Evolutionary conservation across 208 protist genomes (phyloP).

Genomic region (Sergeia podlipaevii): DNA sequence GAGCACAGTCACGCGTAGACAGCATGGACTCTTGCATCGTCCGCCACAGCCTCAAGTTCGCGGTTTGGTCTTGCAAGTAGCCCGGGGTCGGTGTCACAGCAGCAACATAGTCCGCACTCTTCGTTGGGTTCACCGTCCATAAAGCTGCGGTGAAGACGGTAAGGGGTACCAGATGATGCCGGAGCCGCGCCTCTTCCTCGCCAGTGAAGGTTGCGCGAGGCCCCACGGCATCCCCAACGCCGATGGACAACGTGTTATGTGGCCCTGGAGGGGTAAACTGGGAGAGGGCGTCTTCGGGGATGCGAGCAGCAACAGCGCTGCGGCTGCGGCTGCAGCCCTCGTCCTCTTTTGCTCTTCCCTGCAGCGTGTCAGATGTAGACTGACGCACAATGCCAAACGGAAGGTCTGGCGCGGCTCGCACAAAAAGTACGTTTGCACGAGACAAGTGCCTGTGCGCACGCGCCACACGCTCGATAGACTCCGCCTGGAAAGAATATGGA

Average conservation of each 20-base stretch:
- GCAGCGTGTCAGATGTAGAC: no score
- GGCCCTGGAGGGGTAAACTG: constrained; percentile 5
- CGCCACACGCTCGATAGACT: constrained; percentile 53
- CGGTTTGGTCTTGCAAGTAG: constrained; percentile 4
- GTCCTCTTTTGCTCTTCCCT: no score
- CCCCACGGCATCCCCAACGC: constrained; percentile 33
- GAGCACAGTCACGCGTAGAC: constrained; percentile 69
- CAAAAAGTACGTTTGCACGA: constrained; percentile 43
- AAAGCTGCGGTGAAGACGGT: constrained; percentile 54
- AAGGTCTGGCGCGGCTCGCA: constrained; percentile 26
- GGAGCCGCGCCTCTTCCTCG: constrained; percentile 20
- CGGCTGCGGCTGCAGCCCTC: constrained; percentile 2
- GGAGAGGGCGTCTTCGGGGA: constrained; percentile 17
- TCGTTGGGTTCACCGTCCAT: constrained; percentile 54
- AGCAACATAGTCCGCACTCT: constrained; percentile 38
- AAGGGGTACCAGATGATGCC: constrained; percentile 36
- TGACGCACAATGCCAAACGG: constrained; percentile 55
- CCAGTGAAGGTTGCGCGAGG: constrained; percentile 15
- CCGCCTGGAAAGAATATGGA: constrained; percentile 36
- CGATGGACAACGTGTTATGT: constrained; percentile 5
- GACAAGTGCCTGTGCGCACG: constrained; percentile 49
- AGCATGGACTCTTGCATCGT: constrained; percentile 84
- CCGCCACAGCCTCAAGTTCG: constrained; percentile 58
- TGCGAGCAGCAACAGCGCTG: background rate
- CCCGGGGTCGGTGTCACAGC: constrained; percentile 18